Evolutionary conservation across 2,329 filamentous ascomycete genomes (phyloP).

Genomic region (Fusarium secorum): DNA sequence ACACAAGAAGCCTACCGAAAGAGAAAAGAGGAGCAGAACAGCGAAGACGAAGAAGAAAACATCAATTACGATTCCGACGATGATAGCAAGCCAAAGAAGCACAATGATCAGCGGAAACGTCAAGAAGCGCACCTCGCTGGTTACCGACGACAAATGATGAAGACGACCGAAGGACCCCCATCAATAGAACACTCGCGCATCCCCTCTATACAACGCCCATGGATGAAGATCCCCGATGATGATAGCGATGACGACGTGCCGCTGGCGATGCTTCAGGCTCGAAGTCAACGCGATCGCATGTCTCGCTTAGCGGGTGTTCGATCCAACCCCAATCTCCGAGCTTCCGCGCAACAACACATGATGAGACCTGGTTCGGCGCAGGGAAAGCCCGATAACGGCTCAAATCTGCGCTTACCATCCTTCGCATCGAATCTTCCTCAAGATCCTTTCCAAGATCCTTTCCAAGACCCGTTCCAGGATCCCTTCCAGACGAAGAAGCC

Average conservation of each 20-base stretch:
- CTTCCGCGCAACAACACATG: constrained; percentile 16
- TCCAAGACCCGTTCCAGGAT: constrained; percentile 8
- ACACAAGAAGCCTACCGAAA: constrained; percentile 28
- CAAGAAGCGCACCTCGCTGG: constrained; percentile 29
- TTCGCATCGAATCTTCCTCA: constrained; percentile 26
- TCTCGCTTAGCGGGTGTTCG: constrained; percentile 9
- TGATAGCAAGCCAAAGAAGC: neutral
- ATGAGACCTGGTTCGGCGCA: constrained; percentile 29
- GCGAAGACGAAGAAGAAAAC: constrained; percentile 18
- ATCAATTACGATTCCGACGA: constrained; percentile 30
- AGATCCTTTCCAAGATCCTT: constrained; percentile 34
- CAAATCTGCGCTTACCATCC: constrained; percentile 16
- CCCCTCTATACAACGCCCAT: constrained; percentile 2
- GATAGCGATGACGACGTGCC: constrained; percentile 28
- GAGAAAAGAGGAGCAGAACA: constrained; percentile 5
- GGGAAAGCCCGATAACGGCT: neutral
- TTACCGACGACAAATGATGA: constrained; percentile 34
- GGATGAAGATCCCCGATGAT: neutral
- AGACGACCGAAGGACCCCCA: constrained; percentile 18
- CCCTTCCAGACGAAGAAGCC: constrained; percentile 2
- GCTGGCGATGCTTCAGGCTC: constrained; percentile 20
- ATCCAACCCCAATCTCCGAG: constrained; percentile 28
- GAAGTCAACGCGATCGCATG: neutral
- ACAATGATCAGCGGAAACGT: constrained; percentile 10
- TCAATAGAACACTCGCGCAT: neutral